Percentiles rank a stretch among this genome's conserved stretches.
These are phyloP conservation scores for Acaromyces ingoldii DNA, from an alignment of 1,284 basidiomycete species.

Conservation along the genomic window DNA sequence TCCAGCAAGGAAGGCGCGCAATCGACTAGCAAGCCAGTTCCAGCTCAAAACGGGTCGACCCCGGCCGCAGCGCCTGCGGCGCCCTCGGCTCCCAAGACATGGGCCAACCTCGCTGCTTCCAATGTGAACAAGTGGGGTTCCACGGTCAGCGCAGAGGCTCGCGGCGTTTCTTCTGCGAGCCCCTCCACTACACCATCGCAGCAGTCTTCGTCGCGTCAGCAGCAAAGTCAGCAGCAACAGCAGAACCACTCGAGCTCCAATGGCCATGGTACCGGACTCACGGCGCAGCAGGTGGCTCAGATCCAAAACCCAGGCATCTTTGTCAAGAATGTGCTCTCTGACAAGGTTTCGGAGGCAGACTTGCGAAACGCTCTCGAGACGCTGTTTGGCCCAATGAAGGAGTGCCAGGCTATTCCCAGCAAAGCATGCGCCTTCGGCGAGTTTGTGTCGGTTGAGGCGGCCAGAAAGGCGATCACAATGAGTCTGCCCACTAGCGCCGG, in stretches of 20 bases:
- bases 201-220: conserved; percentile 13
- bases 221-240: conserved; percentile 7
- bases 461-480: conserved; percentile 74
- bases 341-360: conserved; percentile 53
- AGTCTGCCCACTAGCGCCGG: conserved; percentile 65
- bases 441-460: conserved; percentile 71
- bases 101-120: conserved; percentile 48
- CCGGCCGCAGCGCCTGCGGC: conserved; percentile 22
- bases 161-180: conserved; percentile 50
- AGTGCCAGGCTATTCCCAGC: conserved; percentile 76
- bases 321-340: conserved; percentile 64
- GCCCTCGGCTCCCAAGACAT: conserved; percentile 47
- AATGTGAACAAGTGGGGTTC: conserved; percentile 44
- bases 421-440: conserved; percentile 95
- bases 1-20: conserved; percentile 3
- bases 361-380: conserved; percentile 62
- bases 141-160: conserved; percentile 35
- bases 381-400: conserved; percentile 80
- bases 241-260: neutral
- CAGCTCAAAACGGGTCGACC: conserved; percentile 42
- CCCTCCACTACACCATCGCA: conserved; percentile 35
- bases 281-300: conserved; percentile 1
- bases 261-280: neutral
- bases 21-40: conserved; percentile 11
- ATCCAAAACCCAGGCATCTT: conserved; percentile 27